Percentiles rank a stretch among this genome's conserved stretches.
These are phyloP conservation scores for Tulasnella sp. DNA, from an alignment of 768 basidiomycete genomes.

Conservation along the genomic window DNA sequence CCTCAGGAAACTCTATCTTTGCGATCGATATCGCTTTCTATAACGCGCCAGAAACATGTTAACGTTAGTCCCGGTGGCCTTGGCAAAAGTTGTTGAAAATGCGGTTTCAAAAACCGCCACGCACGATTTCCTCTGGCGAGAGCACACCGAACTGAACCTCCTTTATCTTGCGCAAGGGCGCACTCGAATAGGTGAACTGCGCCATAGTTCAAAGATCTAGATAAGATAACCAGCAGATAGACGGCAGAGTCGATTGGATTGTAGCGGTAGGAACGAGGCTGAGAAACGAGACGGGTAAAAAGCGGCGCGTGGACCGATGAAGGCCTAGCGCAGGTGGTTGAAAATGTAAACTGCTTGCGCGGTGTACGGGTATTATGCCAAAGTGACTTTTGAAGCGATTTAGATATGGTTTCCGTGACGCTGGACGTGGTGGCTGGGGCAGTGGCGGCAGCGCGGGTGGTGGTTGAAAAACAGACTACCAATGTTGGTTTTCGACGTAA, in stretches of 20 bases:
- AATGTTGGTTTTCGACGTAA: not conserved
- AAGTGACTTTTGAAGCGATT: not conserved
- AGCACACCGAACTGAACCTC: slow-evolving; percentile 99
- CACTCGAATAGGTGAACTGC: slow-evolving; percentile 84
- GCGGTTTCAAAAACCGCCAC: slow-evolving; percentile 25
- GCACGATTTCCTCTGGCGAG: slow-evolving; percentile 96
- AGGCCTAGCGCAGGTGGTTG: not conserved
- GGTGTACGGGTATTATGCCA: slow-evolving; percentile 2
- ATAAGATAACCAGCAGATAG: not conserved
- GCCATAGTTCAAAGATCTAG: slow-evolving; percentile 8
- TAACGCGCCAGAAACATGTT: slow-evolving; percentile 13
- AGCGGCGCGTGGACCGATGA: not conserved
- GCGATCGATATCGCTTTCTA: slow-evolving; percentile 99
- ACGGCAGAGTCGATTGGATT: slow-evolving; percentile 5
- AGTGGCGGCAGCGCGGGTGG: not conserved
- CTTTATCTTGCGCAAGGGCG: slow-evolving; percentile 88
- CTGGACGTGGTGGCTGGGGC: not conserved
- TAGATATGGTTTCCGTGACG: not conserved
- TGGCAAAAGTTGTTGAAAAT: slow-evolving; percentile 5
- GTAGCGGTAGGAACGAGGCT: not conserved
- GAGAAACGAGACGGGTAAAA: not conserved
- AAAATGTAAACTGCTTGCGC: not conserved
- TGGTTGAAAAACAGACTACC: slow-evolving; percentile 11
- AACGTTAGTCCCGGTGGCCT: not conserved
- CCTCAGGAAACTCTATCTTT: slow-evolving; percentile 97